These are phyloP conservation scores for Fusarium pseudograminearum DNA, from an alignment of 2,329 filamentous ascomycete species.

Conservation along the genomic window DNA sequence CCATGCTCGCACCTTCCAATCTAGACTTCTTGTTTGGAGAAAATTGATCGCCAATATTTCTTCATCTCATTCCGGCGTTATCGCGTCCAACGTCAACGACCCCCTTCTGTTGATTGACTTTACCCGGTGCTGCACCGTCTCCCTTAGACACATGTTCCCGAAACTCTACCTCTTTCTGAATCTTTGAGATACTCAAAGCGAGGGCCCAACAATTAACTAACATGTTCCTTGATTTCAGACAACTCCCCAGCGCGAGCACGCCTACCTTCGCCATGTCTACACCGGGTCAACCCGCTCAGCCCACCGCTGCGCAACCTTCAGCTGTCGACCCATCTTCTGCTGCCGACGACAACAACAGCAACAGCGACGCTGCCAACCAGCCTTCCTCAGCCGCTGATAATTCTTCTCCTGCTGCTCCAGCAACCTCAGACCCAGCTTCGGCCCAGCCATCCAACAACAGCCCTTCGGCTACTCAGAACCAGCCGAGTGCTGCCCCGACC, in stretches of 20 bases:
- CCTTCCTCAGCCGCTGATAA: constrained; percentile 16
- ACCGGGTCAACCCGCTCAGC: constrained; percentile 39
- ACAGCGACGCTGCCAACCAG: constrained; percentile 22
- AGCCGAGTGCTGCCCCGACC: constrained; percentile 16
- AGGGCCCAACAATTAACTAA: constrained; percentile 48
- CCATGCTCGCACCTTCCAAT: constrained; percentile 12
- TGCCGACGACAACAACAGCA: constrained; percentile 23
- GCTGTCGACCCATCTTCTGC: constrained; percentile 29
- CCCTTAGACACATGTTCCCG: constrained; percentile 17
- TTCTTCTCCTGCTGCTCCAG: constrained; percentile 13
- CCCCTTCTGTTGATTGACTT: constrained; percentile 31
- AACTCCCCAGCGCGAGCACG: constrained; percentile 39
- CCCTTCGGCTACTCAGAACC: constrained; percentile 18
- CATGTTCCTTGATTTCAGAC: constrained; percentile 51
- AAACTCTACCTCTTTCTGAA: constrained; percentile 13
- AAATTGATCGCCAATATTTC: constrained; percentile 28
- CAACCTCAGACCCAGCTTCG: constrained; percentile 26
- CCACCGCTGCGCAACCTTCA: constrained; percentile 40
- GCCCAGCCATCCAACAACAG: constrained; percentile 10
- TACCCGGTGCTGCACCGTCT: constrained; percentile 13
- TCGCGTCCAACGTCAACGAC: constrained; percentile 20
- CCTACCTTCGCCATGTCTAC: constrained; percentile 52
- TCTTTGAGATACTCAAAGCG: constrained; percentile 11
- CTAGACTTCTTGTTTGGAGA: constrained; percentile 5
- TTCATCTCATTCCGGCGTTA: constrained; percentile 31